Base-by-base conservation (phyloP, 2,329 filamentous ascomycete genomes). In the Exophiala calicioides region DNA sequence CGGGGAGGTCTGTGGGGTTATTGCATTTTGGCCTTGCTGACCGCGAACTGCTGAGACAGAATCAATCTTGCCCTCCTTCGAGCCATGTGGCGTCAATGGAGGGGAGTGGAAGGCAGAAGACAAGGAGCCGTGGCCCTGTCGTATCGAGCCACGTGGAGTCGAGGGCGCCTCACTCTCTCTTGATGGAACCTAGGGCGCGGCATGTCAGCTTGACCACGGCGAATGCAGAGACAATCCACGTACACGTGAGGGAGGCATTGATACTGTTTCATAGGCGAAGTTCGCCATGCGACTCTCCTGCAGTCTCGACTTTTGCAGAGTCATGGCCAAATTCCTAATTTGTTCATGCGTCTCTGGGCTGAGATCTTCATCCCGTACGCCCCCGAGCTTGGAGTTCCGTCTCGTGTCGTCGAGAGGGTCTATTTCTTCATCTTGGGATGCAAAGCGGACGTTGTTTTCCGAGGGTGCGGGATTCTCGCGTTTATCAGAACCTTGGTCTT, bases 241-340 rank as follows among this genome's bases (percentile, higher is more conserved):
- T 68, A 73, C 68, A 55, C 68, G 67, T 32, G 63, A 70, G 12
- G 67, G 61, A 50, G 93, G 91, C 41, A 97, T 76, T 26, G 93
- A 97, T 55, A 95, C 84, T 24, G 91, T 85, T 65, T 96, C 90
- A 62, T 90, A 97, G 32, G 86, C 84, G 69, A 89, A 95, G 64
- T 90, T 88, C 64, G 86, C 86, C 75, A 95, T 81, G 55, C 90
- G 82, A 47, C 82, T 79, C 60, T 90, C 85, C 70, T 96, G 90
- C 52, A 95, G 77, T 59, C 85, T 82, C 35, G 83, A 79, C 53
- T 82, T 81, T 56, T 89, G 85, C 19, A 95, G 73, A 18, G 81
- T 84, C 58, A 82, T 80, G 39, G 86, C 84, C 52, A 95, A 72
- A 50, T 82, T 82, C 57, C 79, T 80, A 46, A 94, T 74, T 62